A percentile compares a stretch with the other conserved stretches of the same genome.
These are phyloP conservation scores for Malassezia pachydermatis DNA, from an alignment of 1,284 basidiomycete genomes.

Conservation along the genomic window DNA sequence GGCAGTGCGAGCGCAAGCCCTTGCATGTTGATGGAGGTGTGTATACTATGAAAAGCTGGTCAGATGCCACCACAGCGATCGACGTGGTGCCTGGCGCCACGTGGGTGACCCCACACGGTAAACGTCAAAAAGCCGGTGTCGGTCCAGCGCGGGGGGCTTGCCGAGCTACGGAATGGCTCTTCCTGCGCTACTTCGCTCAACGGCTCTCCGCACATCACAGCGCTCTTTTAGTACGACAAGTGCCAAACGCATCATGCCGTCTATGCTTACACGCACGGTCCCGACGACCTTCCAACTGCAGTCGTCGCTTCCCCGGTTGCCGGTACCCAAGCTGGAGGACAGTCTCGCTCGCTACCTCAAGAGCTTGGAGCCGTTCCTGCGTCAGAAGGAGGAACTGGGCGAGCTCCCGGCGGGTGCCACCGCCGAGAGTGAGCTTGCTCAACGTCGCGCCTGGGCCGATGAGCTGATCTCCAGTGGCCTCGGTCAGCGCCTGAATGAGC, in stretches of 20 bases:
- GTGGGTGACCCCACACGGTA: no score
- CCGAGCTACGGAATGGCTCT: constrained; percentile 8
- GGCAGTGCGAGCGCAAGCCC: no score
- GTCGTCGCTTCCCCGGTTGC: constrained; percentile 58
- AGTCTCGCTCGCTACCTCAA: constrained; percentile 70
- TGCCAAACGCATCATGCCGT: constrained; percentile 1
- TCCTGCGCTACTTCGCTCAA: not conserved
- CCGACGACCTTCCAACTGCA: constrained; percentile 51
- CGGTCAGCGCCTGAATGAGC: constrained; percentile 64
- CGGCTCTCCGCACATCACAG: not conserved
- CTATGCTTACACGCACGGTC: constrained; percentile 14
- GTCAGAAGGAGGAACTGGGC: constrained; percentile 50
- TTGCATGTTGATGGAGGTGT: no score
- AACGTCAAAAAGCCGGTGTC: not conserved
- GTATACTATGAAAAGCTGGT: no score
- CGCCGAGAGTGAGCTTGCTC: constrained; percentile 56
- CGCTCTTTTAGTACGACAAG: constrained; percentile 1
- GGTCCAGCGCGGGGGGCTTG: not conserved
- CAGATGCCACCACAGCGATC: no score
- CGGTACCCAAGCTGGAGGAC: constrained; percentile 67
- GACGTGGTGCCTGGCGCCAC: no score
- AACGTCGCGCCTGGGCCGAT: constrained; percentile 59
- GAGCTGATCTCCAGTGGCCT: constrained; percentile 64
- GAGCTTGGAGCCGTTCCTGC: constrained; percentile 71
- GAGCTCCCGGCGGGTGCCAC: constrained; percentile 52